Conservation (phyloP, 164 flowering plant species). For the Nymphaea colorata region DNA sequence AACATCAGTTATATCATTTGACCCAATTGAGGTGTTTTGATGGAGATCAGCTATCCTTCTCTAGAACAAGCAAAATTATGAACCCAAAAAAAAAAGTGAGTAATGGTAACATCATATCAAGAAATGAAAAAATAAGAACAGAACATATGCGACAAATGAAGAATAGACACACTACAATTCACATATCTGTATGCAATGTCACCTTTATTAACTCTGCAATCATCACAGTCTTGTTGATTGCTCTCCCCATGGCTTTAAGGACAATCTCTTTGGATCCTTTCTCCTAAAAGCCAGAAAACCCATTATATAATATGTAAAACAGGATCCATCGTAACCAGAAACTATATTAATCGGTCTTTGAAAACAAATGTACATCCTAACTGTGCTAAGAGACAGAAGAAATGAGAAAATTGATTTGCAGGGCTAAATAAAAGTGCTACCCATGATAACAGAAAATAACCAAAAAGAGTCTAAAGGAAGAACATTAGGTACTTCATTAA, state of each 20-base stretch:
- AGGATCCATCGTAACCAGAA: too few species aligned
- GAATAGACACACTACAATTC: neutral
- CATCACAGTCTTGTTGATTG: conserved; percentile 63
- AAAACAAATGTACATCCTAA: too few species aligned
- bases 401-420: too few species aligned
- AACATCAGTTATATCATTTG: conserved; percentile 51
- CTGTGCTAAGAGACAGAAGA: too few species aligned
- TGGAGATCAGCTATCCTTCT: conserved; percentile 62
- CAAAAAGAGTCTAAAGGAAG: too few species aligned
- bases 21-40: conserved; percentile 48
- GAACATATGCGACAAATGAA: neutral
- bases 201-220: conserved; percentile 55
- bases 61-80: conserved; percentile 15
- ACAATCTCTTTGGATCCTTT: conserved; percentile 45
- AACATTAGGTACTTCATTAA: too few species aligned
- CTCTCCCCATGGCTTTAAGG: conserved; percentile 61
- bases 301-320: too few species aligned
- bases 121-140: neutral
- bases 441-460: too few species aligned
- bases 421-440: too few species aligned
- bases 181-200: neutral
- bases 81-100: neutral
- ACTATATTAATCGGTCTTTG: too few species aligned
- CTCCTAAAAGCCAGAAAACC: conserved; percentile 20
- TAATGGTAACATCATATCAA: neutral